A percentile compares a stretch with the other conserved stretches of the same genome.
Conservation (phyloP, 2,329 filamentous ascomycete genomes). For the Hirsutella rhossiliensis region DNA sequence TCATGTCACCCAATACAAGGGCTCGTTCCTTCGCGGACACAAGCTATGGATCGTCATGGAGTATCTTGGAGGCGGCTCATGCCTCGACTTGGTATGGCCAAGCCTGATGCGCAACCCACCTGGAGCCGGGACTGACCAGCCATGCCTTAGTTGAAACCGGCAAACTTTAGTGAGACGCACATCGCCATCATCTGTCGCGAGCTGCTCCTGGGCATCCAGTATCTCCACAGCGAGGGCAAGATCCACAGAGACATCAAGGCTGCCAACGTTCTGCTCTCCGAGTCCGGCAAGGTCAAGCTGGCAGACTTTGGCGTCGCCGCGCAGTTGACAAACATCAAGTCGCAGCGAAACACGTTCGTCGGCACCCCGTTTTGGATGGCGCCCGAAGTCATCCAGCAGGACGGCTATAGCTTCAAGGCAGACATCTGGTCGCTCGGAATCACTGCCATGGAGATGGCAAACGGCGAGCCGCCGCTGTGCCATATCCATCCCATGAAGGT, state of each 20-base stretch:
- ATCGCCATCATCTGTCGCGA: slow-evolving; percentile 93
- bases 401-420: slow-evolving; percentile 73
- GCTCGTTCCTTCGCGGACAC: slow-evolving; percentile 87
- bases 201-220: slow-evolving; percentile 79
- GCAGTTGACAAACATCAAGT: slow-evolving; percentile 95
- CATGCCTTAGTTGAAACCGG: slow-evolving; percentile 67
- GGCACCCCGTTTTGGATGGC: slow-evolving; percentile 98
- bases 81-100: slow-evolving; percentile 65
- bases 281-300: slow-evolving; percentile 82
- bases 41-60: slow-evolving; percentile 99
- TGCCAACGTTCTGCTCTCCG: slow-evolving; percentile 88
- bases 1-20: slow-evolving; percentile 92
- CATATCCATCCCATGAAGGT: slow-evolving; percentile 90
- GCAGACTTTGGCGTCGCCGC: slow-evolving; percentile 96
- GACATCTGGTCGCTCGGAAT: slow-evolving; percentile 92
- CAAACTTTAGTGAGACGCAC: slow-evolving; percentile 75
- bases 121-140: slow-evolving; percentile 16
- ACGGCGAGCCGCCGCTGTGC: slow-evolving; percentile 79
- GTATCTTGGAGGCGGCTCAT: slow-evolving; percentile 88
- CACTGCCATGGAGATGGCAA: slow-evolving; percentile 79
- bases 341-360: slow-evolving; percentile 92
- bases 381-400: slow-evolving; percentile 84
- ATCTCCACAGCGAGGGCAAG: slow-evolving; percentile 86
- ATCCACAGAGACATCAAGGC: slow-evolving; percentile 97
- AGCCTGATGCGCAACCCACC: not conserved